Base-by-base conservation (phyloP, 768 basidiomycete genomes). In the Trametes cingulata region DNA sequence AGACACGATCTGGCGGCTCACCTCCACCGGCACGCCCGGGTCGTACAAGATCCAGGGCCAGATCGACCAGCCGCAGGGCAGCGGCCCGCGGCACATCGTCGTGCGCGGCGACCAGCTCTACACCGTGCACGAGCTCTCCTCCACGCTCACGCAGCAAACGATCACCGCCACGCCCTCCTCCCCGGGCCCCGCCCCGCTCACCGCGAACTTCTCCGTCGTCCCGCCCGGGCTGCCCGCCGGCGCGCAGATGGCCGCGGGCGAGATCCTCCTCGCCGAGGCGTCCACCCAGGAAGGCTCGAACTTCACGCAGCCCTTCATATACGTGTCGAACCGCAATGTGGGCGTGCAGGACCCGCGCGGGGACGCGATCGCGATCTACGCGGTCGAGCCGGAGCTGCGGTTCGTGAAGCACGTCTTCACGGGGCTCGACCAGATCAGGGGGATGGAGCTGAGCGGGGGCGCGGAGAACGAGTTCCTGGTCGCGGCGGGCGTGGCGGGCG, bases 1-100 rank as follows among this genome's bases (percentile, higher is more conserved):
- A 1, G 88, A 90, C 72, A 85, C 77, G 56, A 82, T 90, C 60
- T 90, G 87, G 86, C 77, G 88, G 33, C 74, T 90, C 9, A 77
- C 75, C 39, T 72, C 77, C 39, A 71, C 78, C 52, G 73, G 74
- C 0, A 60, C 71, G 8, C 69, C 80, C 0, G 80, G 81, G 0
- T 65, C 73, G 6, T 89, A 77, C 73, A 71, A 68, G 40, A 81
- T 90, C 49, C 81, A 83, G 48, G 87, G 87, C 2, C 76, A 77
- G 36, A 88, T 90, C 52, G 75, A 78, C 40, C 84, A 85, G 55
- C 82, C 85, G 5, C 62, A 69, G 22, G 85, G 85, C 17, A 85
- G 84, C 55, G 88, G 87, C 4, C 88, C 89, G 4, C 77, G 88
- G 14, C 80, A 81, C 68, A 76, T 68, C 56, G 65, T 69, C 29